A percentile compares a stretch with the other conserved stretches of the same genome.
phyloP scores from a whole-genome alignment of 805 yeast species.

The Metschnikowia lachancei region DNA sequence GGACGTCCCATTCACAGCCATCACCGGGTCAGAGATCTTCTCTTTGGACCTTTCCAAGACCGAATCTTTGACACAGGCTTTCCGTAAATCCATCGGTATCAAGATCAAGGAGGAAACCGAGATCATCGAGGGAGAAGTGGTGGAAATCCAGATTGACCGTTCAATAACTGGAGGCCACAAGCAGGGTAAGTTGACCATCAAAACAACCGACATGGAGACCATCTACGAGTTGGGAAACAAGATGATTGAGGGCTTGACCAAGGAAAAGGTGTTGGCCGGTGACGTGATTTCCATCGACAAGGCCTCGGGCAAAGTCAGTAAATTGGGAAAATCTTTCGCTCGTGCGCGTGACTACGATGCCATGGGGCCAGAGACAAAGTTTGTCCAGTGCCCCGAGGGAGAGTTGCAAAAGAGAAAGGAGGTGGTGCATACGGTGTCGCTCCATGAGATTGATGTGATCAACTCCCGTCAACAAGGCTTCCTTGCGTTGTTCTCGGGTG shows the following conservation, averaged over 20 bases:
- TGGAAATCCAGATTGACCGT: conserved; percentile 91
- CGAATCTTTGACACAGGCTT: conserved; percentile 94
- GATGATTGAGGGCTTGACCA: conserved; percentile 91
- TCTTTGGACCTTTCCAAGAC: conserved; percentile 92
- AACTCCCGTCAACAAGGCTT: conserved; percentile 98
- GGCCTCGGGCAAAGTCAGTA: conserved; percentile 89
- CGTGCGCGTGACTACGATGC: conserved; percentile 98
- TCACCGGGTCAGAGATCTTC: conserved; percentile 91
- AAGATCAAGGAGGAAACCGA: conserved; percentile 96
- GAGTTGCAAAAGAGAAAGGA: conserved; percentile 94
- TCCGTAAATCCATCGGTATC: conserved; percentile 92
- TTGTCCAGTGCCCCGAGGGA: conserved; percentile 98
- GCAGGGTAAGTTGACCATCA: conserved; percentile 95
- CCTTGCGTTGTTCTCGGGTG: conserved; percentile 90
- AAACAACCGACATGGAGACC: conserved; percentile 98
- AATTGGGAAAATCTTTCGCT: conserved; percentile 93
- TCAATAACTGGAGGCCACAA: conserved; percentile 96
- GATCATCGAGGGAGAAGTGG: conserved; percentile 97
- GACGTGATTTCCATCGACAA: conserved; percentile 95
- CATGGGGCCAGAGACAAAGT: conserved; percentile 96
- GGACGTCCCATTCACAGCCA: conserved; percentile 91
- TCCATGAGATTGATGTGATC: conserved; percentile 96
- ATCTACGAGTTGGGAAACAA: conserved; percentile 92
- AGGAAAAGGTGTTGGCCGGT: conserved; percentile 95
- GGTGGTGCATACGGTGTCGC: conserved; percentile 95